Base-by-base conservation (phyloP, 768 basidiomycete genomes). In the Rhizopogon vulgaris region DNA sequence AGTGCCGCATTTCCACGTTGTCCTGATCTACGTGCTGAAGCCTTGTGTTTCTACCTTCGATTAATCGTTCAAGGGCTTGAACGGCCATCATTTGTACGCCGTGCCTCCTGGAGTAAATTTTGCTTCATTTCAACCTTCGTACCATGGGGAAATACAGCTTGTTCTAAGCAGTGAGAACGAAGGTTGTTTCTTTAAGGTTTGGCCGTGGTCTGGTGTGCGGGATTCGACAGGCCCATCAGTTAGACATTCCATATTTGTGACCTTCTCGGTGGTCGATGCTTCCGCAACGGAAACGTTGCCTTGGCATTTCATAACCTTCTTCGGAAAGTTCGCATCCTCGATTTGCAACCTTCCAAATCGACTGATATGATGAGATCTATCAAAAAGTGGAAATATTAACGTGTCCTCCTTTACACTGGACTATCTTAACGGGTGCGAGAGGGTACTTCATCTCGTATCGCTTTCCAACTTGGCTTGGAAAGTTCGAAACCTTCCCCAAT, bases 401-500 rank as follows among this genome's bases (percentile, higher is more conserved):
- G 27, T 46, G 25, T n/a, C 22, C 17, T 12, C 41, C 39, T n/a
- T 28, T 22, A 32, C 18, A 47, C 38, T 32, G 28, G 15, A 47
- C 41, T 48, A 32, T 40, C 25, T n/a, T 11, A 18, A 46, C 3
- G 18, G 22, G 22, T 22, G 11, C 18, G n/a, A 37, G 48, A 30
- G 14, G 25, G 17, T 22, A 48, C 17, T 24, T 38, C 38, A n/a
- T 56, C 51, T 39, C 58, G 51, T 34, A 58, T 52, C 41, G n/a
- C 49, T 48, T 70, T 67, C 77, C 71, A 76, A 28, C 64, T 66
- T 24, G 68, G 56, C 27, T 72, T 65, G 27, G 74, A 71, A 43
- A 83, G 55, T 52, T 78, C 71, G 60, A 78, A 79, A 22, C 73
- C 72, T 48, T 78, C 69, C 18, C 71, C 67, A 38, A 79, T 57